Conservation (phyloP, 352 stramenopile genomes). For the Hyaloperonospora arabidopsidis region DNA sequence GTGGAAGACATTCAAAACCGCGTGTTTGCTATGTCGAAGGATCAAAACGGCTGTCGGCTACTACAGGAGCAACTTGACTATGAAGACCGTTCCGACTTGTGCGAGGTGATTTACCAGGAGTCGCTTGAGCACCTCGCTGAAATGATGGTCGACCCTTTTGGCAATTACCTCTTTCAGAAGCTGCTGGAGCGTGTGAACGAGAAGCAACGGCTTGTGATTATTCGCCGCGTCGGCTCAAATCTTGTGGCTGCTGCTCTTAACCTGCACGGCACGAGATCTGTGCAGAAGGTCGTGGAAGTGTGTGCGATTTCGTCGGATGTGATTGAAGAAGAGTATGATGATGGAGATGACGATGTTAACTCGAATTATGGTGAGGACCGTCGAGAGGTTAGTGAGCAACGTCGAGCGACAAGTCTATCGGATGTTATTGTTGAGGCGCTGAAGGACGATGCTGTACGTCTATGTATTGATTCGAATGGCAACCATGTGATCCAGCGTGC, state of each 20-base stretch:
- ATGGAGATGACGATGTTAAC: slow-evolving; percentile 34
- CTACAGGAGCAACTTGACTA: slow-evolving; percentile 95
- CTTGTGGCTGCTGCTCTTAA: slow-evolving; percentile 95
- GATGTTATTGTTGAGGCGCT: slow-evolving; percentile 93
- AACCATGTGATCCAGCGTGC: slow-evolving; percentile 97
- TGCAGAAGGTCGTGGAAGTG: slow-evolving; percentile 98
- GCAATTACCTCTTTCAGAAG: slow-evolving; percentile 99
- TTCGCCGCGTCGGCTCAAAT: slow-evolving; percentile 88
- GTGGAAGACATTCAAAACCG: slow-evolving; percentile 71
- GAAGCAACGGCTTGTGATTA: slow-evolving; percentile 87
- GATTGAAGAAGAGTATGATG: slow-evolving; percentile 41
- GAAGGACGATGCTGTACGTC: slow-evolving; percentile 87
- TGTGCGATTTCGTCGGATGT: slow-evolving; percentile 76
- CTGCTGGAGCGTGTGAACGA: slow-evolving; percentile 92
- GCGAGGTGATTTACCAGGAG: slow-evolving; percentile 94
- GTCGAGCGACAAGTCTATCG: slow-evolving; percentile 44
- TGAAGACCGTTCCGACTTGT: slow-evolving; percentile 86
- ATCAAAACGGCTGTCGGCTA: slow-evolving; percentile 95
- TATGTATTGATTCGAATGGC: slow-evolving; percentile 96
- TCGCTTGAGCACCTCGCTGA: slow-evolving; percentile 93
- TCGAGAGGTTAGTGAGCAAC: slow-evolving; percentile 17
- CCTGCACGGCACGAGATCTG: slow-evolving; percentile 95
- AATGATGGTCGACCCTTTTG: slow-evolving; percentile 99
- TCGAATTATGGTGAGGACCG: slow-evolving; percentile 12
- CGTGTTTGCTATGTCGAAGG: slow-evolving; percentile 87